Evolutionary conservation across 495 filamentous ascomycete species (phyloP).

Genomic region (Penicillium paxilli): DNA sequence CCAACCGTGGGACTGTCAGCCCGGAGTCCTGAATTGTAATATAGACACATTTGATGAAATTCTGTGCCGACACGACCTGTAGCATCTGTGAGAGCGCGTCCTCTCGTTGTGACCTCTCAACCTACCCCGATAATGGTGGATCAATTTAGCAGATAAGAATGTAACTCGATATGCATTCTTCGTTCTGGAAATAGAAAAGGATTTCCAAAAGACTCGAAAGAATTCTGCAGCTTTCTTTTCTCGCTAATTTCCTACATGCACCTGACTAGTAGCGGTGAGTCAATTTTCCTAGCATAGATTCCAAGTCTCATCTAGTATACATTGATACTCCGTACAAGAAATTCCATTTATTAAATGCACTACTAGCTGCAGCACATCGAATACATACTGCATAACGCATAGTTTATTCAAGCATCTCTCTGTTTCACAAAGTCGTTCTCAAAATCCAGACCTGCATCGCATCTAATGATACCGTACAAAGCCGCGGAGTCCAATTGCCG

Average conservation of each 20-base stretch:
- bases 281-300: too few species aligned
- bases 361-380: not conserved
- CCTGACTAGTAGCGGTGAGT: not conserved
- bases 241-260: not conserved
- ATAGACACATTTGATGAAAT: not conserved
- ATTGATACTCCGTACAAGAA: not conserved
- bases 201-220: not conserved
- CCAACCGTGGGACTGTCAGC: not conserved
- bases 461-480: constrained; percentile 10
- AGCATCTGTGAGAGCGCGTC: not conserved
- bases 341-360: not conserved
- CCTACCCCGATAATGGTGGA: not conserved
- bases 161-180: not conserved
- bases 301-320: too few species aligned
- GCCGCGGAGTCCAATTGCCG: constrained; percentile 12
- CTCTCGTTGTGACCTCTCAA: not conserved
- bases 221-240: not conserved
- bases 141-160: not conserved
- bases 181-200: not conserved
- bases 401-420: not conserved
- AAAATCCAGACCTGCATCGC: constrained; percentile 14
- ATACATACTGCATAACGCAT: not conserved
- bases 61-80: not conserved
- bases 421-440: constrained; percentile 10
- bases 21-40: not conserved